These are phyloP conservation scores for Hanseniaspora valbyensis DNA, from an alignment of 805 yeast species.

Conservation along the genomic window DNA sequence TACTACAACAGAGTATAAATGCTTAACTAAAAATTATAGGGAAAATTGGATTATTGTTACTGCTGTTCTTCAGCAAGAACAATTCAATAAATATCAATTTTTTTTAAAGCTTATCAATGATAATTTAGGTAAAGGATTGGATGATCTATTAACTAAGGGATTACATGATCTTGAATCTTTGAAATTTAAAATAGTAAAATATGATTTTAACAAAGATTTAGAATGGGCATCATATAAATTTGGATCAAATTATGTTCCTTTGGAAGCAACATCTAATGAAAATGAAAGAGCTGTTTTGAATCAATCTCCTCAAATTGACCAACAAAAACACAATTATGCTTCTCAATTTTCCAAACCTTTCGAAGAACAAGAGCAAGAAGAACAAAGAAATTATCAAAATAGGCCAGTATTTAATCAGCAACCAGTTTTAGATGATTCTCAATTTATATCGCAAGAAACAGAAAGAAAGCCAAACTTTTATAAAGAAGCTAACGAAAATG, in stretches of 20 bases:
- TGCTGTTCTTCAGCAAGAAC: slow-evolving; percentile 25
- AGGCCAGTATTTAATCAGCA: too few relatives aligned
- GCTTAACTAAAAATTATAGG: slow-evolving; percentile 27
- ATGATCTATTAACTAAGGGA: slow-evolving; percentile 9
- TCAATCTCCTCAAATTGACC: background rate
- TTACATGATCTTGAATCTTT: slow-evolving; percentile 8
- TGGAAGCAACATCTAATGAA: background rate
- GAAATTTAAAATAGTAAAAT: slow-evolving; percentile 9
- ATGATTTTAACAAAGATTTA: slow-evolving; percentile 12
- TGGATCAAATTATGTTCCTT: background rate
- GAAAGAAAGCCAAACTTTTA: too few relatives aligned
- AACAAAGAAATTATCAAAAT: too few relatives aligned
- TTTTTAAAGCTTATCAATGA: slow-evolving; percentile 8
- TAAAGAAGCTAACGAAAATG: too few relatives aligned
- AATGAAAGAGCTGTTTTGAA: background rate
- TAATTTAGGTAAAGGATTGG: slow-evolving; percentile 5
- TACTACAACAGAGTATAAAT: slow-evolving; percentile 26
- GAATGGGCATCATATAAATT: slow-evolving; percentile 8
- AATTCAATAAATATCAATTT: slow-evolving; percentile 8
- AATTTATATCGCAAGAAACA: too few relatives aligned
- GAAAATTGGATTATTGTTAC: slow-evolving; percentile 27
- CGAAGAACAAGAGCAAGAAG: too few relatives aligned
- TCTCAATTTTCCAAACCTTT: too few relatives aligned
- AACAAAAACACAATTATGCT: too few relatives aligned
- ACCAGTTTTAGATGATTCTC: too few relatives aligned